Evolutionary conservation across 129 eudicot species (phyloP), one percentile per base, ranked within the genome.

Genomic region (Rutidosis leptorrhynchoides): DNA sequence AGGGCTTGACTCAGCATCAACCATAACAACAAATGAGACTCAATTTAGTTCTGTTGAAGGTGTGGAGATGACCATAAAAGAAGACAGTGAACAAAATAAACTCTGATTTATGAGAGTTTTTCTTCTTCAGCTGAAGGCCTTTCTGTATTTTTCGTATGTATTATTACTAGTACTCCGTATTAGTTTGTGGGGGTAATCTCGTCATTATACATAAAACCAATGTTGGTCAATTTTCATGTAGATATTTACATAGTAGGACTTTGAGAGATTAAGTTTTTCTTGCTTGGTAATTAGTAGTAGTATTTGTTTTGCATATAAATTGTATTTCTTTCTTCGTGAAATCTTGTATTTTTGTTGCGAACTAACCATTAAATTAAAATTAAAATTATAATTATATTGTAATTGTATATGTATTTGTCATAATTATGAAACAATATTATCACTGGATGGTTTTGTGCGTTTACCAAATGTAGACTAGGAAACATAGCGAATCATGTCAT

Each of bases 11-110:
- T 82, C 98, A 1, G 15, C 70, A 7, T 83, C 97, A 22, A 69
- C 95, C 11, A 80, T 83, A 6, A 76, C 80, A 0, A 65, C 66
- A 7, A 88, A 85, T 3, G 95, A 83, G 22, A 76, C 57, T 46
- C 74, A 70, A 72, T 91, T 81, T 70, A 62, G 74, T 15, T 78
- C 85, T 26, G 84, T 82, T 40, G 95, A 84, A 57, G 96, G 89
- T 48, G 70, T 89, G 62, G 91, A 86, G 65, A 93, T 88, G 96
- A 88, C 95, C 70, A 88, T 92, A 67, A 88, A 83, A 78, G 98
- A 93, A 89, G 96, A 84, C 56, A 54, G 78, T 73, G 96, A 93
- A 64, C 66, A 79, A 69, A 63, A 72, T 61, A 80, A 77, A 76
- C 81, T 66, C 74, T 72, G 74, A 63, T 81, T 49, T 69, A 26